Evolutionary conservation across 805 yeast genomes (phyloP).

Genomic region (Tetrapisispora nanseiensis): DNA sequence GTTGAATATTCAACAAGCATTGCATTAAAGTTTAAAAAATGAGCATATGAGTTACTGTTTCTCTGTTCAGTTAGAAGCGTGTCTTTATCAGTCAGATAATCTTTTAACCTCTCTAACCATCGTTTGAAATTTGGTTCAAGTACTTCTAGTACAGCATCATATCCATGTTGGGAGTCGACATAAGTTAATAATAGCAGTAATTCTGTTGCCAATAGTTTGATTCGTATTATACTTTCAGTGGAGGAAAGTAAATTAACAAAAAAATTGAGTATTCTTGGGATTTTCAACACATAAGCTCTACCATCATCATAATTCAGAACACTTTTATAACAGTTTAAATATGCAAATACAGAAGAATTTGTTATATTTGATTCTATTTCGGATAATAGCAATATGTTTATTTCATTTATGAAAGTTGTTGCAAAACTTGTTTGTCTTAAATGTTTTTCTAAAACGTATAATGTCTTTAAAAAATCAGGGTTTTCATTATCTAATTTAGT

Average conservation of each 20-base stretch:
- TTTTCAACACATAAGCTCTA: constrained; percentile 10
- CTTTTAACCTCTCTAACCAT: constrained; percentile 9
- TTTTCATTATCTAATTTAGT: background rate
- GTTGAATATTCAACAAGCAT: constrained; percentile 3
- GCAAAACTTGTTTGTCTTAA: constrained; percentile 17
- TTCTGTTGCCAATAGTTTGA: constrained; percentile 17
- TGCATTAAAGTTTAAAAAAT: background rate
- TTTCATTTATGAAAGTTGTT: constrained; percentile 10
- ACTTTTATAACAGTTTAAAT: constrained; percentile 22
- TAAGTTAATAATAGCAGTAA: constrained; percentile 20
- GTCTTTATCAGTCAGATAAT: constrained; percentile 4
- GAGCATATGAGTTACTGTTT: background rate
- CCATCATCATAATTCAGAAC: constrained; percentile 16
- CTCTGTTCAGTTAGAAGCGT: background rate
- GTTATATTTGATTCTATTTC: constrained; percentile 4
- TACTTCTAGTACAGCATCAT: constrained; percentile 12
- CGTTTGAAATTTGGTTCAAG: constrained; percentile 5
- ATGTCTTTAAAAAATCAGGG: constrained; percentile 7
- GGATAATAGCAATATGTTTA: constrained; percentile 9
- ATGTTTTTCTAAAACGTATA: constrained; percentile 21
- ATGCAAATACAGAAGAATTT: constrained; percentile 14
- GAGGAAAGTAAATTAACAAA: constrained; percentile 12
- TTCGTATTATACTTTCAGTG: constrained; percentile 10
- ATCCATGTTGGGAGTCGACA: constrained; percentile 19
- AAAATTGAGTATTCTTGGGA: constrained; percentile 8